Conservation (phyloP, 139 green algal genomes). For the Chlamydomonas sphaeroides region DNA sequence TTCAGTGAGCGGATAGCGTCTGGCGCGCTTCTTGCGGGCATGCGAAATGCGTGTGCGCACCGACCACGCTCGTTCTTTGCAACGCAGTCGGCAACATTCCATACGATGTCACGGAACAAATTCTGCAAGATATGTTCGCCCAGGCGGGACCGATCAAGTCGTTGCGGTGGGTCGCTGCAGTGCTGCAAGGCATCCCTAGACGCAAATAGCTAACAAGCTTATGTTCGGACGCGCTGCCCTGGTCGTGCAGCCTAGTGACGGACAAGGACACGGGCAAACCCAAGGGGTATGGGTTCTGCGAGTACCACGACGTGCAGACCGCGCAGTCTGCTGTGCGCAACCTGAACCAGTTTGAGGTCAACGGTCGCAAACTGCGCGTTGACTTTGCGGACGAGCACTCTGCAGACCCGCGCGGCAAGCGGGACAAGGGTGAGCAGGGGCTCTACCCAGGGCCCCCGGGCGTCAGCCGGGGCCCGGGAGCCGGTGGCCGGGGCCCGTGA, state of each 20-base stretch:
- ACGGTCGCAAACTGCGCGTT: constrained; percentile 71
- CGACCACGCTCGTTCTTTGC: background rate
- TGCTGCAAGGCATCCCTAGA: no score
- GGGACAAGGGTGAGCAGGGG: constrained; percentile 12
- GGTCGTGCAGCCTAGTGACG: constrained; percentile 81
- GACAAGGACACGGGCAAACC: constrained; percentile 93
- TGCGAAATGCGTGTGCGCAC: background rate
- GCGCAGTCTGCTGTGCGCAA: constrained; percentile 91
- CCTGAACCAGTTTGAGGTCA: constrained; percentile 71
- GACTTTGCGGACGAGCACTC: constrained; percentile 73
- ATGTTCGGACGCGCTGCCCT: background rate
- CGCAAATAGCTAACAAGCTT: no score
- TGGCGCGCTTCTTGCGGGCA: background rate
- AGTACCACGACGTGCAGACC: constrained; percentile 91
- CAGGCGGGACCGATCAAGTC: constrained; percentile 82
- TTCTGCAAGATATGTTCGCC: constrained; percentile 74
- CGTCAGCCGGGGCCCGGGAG: no score
- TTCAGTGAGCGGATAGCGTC: constrained; percentile 28
- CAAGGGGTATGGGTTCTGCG: constrained; percentile 95
- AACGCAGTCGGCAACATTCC: constrained; percentile 84
- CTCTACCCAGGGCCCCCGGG: no score
- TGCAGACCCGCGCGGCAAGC: constrained; percentile 1
- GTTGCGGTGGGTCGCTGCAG: constrained; percentile 62
- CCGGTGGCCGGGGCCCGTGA: no score
- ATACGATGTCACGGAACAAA: constrained; percentile 83